These are phyloP conservation scores for Hibiscus mutabilis DNA, from an alignment of 345 rosid species.

Conservation along the genomic window DNA sequence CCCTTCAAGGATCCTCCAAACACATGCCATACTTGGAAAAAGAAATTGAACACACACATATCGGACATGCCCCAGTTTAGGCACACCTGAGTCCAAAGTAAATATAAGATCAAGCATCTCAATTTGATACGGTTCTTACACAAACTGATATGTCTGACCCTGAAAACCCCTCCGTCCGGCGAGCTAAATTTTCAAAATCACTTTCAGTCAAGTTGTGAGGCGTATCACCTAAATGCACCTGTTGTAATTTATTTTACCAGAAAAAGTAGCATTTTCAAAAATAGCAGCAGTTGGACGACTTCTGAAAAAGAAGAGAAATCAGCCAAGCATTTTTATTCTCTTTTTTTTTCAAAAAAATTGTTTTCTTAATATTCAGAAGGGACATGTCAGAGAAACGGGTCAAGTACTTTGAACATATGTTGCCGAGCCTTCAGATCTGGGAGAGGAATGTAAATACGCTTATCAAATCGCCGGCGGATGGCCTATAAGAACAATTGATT, in stretches of 20 bases:
- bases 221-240: conserved; percentile 84
- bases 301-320: not conserved
- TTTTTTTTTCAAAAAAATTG: not conserved
- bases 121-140: conserved; percentile 37
- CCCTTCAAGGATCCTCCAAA: not conserved
- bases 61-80: not conserved
- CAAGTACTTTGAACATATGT: conserved; percentile 66
- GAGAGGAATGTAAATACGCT: conserved; percentile 79
- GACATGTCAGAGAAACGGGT: not conserved
- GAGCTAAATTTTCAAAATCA: conserved; percentile 64
- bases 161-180: conserved; percentile 64
- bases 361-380: not conserved
- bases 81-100: not conserved
- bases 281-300: not conserved
- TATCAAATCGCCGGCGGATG: conserved; percentile 74
- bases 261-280: not conserved
- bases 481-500: conserved; percentile 41
- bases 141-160: conserved; percentile 81
- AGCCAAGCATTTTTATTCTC: not conserved
- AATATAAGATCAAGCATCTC: not conserved
- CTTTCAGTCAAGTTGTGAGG: conserved; percentile 67
- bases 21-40: not conserved
- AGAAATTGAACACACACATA: not conserved
- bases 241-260: conserved; percentile 14
- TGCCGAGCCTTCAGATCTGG: conserved; percentile 75